A percentile compares a stretch with the other conserved stretches of the same genome.
Evolutionary conservation across 192 early-diverging fungal species (phyloP).

Genomic region (Rhizophagus sp.): DNA sequence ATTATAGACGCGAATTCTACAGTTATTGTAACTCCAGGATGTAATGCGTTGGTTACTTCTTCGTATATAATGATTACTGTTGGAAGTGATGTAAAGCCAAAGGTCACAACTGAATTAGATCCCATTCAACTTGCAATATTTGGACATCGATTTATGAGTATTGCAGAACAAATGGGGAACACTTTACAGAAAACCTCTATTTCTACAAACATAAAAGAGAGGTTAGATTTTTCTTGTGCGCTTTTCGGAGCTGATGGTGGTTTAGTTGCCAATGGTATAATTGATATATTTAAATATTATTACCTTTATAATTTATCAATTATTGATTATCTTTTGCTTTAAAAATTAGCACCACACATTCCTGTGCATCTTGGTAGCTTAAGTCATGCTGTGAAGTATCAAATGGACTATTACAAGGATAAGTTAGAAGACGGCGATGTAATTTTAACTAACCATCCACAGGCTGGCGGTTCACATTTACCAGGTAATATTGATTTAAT

Average conservation of each 20-base stretch:
- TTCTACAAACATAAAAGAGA: conserved; percentile 97
- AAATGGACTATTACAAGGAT: conserved; percentile 72
- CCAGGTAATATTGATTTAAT: conserved; percentile 46
- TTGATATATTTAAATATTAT: neutral
- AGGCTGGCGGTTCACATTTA: conserved; percentile 92
- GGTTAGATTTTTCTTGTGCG: conserved; percentile 96
- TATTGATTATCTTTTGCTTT: neutral
- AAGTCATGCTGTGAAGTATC: conserved; percentile 91
- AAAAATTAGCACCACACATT: conserved; percentile 70
- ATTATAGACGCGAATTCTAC: conserved; percentile 89
- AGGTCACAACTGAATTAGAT: conserved; percentile 65
- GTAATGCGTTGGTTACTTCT: conserved; percentile 72
- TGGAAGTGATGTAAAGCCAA: conserved; percentile 42
- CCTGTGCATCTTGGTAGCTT: conserved; percentile 94
- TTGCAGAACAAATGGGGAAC: conserved; percentile 97
- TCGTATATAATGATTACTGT: conserved; percentile 62
- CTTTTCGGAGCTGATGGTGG: conserved; percentile 89
- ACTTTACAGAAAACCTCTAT: conserved; percentile 94
- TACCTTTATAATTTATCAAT: neutral
- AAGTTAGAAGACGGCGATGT: conserved; percentile 89
- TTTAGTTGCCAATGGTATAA: conserved; percentile 69
- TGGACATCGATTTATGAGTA: conserved; percentile 95
- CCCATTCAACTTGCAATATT: conserved; percentile 92
- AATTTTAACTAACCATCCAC: conserved; percentile 92
- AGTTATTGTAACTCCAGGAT: conserved; percentile 83